Conservation (phyloP, 2,329 filamentous ascomycete genomes). For the Fusarium virguliforme region DNA sequence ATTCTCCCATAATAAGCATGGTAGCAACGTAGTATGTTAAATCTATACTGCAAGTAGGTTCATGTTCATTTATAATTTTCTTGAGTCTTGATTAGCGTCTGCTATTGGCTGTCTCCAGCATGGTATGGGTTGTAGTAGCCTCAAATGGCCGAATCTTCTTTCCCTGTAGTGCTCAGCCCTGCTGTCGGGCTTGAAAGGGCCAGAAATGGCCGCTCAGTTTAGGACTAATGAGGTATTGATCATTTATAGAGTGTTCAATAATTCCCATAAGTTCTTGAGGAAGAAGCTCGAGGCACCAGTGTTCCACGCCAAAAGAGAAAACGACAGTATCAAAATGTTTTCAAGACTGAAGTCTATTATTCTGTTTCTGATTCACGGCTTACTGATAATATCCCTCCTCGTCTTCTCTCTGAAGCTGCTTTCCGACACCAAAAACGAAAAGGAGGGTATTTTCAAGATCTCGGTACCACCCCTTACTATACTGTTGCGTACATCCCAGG, state of each 20-base stretch:
- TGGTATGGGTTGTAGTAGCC: conserved; percentile 1
- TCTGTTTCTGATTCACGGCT: conserved; percentile 14
- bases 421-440: conserved; percentile 14
- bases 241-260: conserved; percentile 2
- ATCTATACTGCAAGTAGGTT: no score
- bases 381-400: conserved; percentile 11
- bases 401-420: conserved; percentile 7
- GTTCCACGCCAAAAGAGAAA: no score
- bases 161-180: conserved; percentile 6
- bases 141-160: conserved; percentile 5
- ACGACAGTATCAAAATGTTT: no score
- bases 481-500: background rate
- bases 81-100: no score
- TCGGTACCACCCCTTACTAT: conserved; percentile 5
- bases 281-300: conserved; percentile 9
- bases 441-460: conserved; percentile 20
- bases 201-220: conserved; percentile 12
- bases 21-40: no score
- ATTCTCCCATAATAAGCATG: no score
- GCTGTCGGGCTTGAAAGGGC: background rate
- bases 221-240: no score
- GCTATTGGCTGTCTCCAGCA: background rate
- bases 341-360: no score
- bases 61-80: no score
- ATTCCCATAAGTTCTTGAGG: conserved; percentile 1